Evolutionary conservation across 306 rosid species (phyloP), one percentile per base, ranked within the genome.

Genomic region (Prunus persica): DNA sequence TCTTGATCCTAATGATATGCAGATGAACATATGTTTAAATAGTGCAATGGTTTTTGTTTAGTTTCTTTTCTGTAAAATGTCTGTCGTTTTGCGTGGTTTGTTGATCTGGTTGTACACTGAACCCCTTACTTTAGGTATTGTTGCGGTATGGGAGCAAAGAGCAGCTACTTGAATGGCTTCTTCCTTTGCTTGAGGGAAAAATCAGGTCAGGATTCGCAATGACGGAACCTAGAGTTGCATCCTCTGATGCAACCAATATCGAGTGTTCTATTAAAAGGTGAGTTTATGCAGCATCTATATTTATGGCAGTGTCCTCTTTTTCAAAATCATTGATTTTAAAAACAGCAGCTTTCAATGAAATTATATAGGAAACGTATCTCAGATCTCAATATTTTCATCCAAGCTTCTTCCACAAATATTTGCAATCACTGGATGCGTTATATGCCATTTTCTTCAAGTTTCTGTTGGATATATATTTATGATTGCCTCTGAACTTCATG

Each of bases 201-300:
- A 95, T 91, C 63, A 87, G 99, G 66, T 95, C 99, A 62, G 97
- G 97, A 76, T 95, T 95, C 75, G 98, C 93, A 20, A 95, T 95
- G 98, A 95, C 97, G 20, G 99, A 95, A 80, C 98, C 99, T 41
- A 76, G 69, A 41, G 93, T 95, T 76, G 99, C 98, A 67, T 92
- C 99, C 73, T 92, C 99, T 67, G 98, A 95, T 83, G 98, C 97
- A 71, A 92, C 98, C 79, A 90, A 92, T 71, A 92, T 95, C 65
- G 97, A 89, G 67, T 95, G 92, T 78, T 92, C 98, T 18, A 95
- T 95, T 78, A 87, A 74, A 82, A 87, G 98, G 99, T 95, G 52
- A 67, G 72, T 65, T 76, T 72, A 30, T 77, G 63, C 65, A 45
- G 46, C 72, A 73, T 68, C 67, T 56, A 75, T 30, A 69, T 19